Evolutionary conservation across 2,329 filamentous ascomycete species (phyloP), one percentile per base, ranked within the genome.

Genomic region (Fusarium albosuccineum): DNA sequence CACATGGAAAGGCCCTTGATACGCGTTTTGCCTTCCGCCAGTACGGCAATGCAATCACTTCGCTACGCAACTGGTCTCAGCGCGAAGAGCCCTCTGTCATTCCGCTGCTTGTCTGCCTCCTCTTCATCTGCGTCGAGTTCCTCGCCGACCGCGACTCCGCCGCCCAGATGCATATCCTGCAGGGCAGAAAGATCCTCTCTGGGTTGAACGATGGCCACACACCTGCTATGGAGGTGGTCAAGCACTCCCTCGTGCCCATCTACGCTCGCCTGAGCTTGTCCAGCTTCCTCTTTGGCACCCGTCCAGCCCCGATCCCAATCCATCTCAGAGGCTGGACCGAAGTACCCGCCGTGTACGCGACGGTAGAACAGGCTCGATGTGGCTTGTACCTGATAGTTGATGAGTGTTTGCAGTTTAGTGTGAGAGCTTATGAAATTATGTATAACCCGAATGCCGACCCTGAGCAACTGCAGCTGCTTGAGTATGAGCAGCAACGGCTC

Each of bases 41-140:
- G 64, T 87, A 87, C 66, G 82, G 82, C 59, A 81, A 81, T 55
- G 82, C 85, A 4, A 82, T 87, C 36, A 73, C 76, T 1, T 77
- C 79, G 17, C 63, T 86, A 27, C 66, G 80, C 37, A 78, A 81
- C 26, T 78, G 78, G 60, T 69, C 76, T 3, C 62, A 70, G 45
- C 67, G 75, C 14, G 66, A 77, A 72, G 70, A 77, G 63, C 14
- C 68, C 2, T 70, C 74, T 7, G 70, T 73, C 1, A 68, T 79
- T 0, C 77, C 77, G 1, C 68, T 86, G 14, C 74, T 85, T 4
- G 81, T 82, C 6, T 86, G 83, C 62, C 71, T 85, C 1, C 74
- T 87, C 22, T 85, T 87, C 63, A 82, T 84, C 26, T 85, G 84
- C 66, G 81, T 87, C 49, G 86, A 87, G 72, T 85, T 85, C 67